A percentile compares a stretch with the other conserved stretches of the same genome.
Evolutionary conservation across 2,329 filamentous ascomycete genomes (phyloP).

Genomic region (Rhexocercosporidium sp.): DNA sequence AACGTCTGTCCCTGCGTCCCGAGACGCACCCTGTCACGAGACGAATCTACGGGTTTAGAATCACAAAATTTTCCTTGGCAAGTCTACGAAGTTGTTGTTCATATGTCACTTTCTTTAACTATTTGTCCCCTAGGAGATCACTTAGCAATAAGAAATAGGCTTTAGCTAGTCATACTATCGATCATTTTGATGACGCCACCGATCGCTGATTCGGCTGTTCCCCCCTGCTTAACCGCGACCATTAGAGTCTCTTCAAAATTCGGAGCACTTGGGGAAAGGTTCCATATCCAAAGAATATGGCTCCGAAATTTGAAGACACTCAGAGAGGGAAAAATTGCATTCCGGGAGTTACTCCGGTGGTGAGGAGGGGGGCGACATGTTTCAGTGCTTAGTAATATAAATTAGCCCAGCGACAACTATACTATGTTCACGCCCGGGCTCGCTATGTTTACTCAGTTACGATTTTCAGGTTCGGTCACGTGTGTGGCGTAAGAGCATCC

Average conservation of each 20-base stretch:
- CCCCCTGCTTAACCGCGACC: too few relatives aligned
- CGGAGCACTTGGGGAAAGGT: too few relatives aligned
- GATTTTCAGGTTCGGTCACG: neutral
- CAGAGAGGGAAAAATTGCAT: conserved; percentile 13
- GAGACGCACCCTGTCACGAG: too few relatives aligned
- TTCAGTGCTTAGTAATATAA: conserved; percentile 20
- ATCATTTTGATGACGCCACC: too few relatives aligned
- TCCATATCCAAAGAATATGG: too few relatives aligned
- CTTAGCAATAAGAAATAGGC: neutral
- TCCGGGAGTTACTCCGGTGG: conserved; percentile 22
- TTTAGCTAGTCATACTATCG: too few relatives aligned
- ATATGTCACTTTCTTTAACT: neutral
- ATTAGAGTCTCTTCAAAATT: too few relatives aligned
- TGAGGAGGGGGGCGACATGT: neutral
- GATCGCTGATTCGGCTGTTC: too few relatives aligned
- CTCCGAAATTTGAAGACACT: conserved; percentile 14
- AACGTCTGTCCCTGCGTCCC: neutral
- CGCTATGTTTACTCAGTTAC: conserved; percentile 7
- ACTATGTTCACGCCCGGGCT: neutral
- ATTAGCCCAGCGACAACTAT: neutral
- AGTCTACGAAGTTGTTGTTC: neutral
- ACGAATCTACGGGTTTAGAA: too few relatives aligned
- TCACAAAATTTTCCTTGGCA: neutral
- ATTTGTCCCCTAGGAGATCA: neutral
- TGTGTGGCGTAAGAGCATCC: neutral